Base-by-base conservation (phyloP, 257 asterid genomes). In the Rehmannia glutinosa region DNA sequence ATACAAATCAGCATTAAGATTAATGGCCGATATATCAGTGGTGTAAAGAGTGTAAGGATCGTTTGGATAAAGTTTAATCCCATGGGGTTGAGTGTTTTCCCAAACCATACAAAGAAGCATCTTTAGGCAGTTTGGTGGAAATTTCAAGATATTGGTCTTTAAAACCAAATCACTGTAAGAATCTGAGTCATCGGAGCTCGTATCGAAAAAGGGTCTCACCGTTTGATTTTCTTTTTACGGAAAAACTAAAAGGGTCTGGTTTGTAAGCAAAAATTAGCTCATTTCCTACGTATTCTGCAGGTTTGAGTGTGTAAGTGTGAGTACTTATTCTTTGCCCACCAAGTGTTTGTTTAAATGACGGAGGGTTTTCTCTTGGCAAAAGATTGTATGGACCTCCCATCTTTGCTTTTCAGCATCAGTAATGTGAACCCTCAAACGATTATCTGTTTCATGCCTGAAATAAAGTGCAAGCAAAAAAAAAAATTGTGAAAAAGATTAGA, bases 111-210 rank as follows among this genome's bases (percentile, higher is more conserved):
- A 90, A 33, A 1, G 96, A 87, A 15, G 97, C 87, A 64, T 86
- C 84, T 53, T 71, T 76, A 0, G 97, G 92, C 52, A 90, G 57
- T 28, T 81, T 82, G 10, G 97, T 87, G 0, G 97, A 87, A 38
- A 90, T 81, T 43, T 90, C 97, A 8, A 90, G 85, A 54, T 90
- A 90, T 25, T 90, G 97, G 58, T 90, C 97, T 47, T 90, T 90
- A 38, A 90, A 90, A 90, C 97, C 53, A 90, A 79, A 23, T 45
- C 32, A 4, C 49, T 78, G 52, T 54, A 82, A 2, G 89, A 80
- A 77, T 86, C 86, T 16, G 96, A 73, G 47, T 75, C 77, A 5
- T 79, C 81, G 0, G 89, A 49, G 57, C 56, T 70, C 11, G 96
- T 70, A 62, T 90, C 80, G 73, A 90, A 90, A 91, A 6, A 90